These are phyloP conservation scores for Aspergillus homomorphus DNA, from an alignment of 495 filamentous ascomycete species.

Conservation along the genomic window DNA sequence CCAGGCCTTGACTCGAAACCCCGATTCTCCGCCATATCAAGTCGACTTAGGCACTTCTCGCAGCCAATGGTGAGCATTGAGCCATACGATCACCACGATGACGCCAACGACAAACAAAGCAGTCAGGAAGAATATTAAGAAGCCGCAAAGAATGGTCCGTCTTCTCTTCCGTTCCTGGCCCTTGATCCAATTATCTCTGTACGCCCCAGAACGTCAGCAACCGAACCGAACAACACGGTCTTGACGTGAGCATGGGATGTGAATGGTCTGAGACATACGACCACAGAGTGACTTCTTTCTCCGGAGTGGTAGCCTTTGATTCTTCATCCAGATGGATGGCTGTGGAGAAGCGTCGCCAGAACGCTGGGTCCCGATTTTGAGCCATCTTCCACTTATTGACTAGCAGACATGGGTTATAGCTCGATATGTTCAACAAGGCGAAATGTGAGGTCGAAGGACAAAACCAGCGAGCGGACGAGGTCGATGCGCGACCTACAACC, in stretches of 20 bases:
- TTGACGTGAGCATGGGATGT: neutral
- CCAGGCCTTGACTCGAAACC: neutral
- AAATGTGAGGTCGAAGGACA: too few species aligned
- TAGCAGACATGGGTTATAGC: constrained; percentile 6
- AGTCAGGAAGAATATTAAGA: constrained; percentile 31
- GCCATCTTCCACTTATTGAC: constrained; percentile 28
- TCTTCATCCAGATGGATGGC: constrained; percentile 53
- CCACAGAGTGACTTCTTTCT: constrained; percentile 19
- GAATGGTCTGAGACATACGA: constrained; percentile 7
- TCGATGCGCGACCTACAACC: too few species aligned
- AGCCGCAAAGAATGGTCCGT: constrained; percentile 34
- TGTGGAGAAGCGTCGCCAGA: constrained; percentile 61
- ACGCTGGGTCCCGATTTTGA: constrained; percentile 55
- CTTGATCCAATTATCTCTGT: constrained; percentile 33
- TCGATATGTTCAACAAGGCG: neutral
- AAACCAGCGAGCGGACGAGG: neutral
- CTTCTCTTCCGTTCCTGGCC: constrained; percentile 33
- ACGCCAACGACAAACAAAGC: constrained; percentile 26
- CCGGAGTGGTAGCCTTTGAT: constrained; percentile 18
- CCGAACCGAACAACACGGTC: neutral
- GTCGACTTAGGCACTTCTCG: constrained; percentile 6
- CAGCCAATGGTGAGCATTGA: constrained; percentile 41
- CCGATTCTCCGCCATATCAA: neutral
- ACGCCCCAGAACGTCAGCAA: neutral
- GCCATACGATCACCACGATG: constrained; percentile 37